phyloP scores from a whole-genome alignment of 306 rosid genomes.

The Arachis stenosperma region DNA sequence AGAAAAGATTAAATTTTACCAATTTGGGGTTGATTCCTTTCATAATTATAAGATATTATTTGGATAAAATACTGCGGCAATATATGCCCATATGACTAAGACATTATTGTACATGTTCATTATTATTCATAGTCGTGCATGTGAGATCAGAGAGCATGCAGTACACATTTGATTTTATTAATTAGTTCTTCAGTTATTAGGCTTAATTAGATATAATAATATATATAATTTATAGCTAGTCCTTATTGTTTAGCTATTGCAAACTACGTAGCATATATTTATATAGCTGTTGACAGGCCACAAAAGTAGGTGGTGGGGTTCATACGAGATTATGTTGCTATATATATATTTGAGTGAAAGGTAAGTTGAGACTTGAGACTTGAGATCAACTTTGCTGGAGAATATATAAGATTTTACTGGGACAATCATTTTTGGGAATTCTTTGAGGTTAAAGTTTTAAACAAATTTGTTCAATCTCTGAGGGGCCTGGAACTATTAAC shows the following conservation, averaged over 20 bases:
- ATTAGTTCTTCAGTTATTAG: neutral
- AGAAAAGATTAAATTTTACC: conserved; percentile 23
- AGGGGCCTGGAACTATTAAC: conserved; percentile 8
- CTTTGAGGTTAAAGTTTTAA: conserved; percentile 39
- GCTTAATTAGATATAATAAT: neutral
- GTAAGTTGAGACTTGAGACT: neutral
- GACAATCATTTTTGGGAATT: conserved; percentile 34
- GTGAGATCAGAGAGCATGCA: neutral
- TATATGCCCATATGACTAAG: conserved; percentile 1
- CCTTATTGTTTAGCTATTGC: neutral
- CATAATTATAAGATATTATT: conserved; percentile 28
- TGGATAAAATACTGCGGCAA: conserved; percentile 28
- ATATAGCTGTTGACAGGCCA: neutral
- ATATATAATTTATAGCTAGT: neutral
- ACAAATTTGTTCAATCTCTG: conserved; percentile 33
- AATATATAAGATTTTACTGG: neutral
- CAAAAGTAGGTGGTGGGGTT: conserved; percentile 17
- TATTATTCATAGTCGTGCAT: neutral
- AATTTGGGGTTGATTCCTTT: conserved; percentile 13
- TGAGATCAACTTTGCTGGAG: neutral
- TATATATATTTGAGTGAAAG: neutral
- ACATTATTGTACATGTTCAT: conserved; percentile 7
- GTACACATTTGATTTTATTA: neutral
- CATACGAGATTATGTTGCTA: neutral
- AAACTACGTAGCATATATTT: neutral